Percentiles rank a stretch among this genome's conserved stretches.
phyloP scores from a whole-genome alignment of 139 green algal species.

The Pseudopediastrum boryanum region DNA sequence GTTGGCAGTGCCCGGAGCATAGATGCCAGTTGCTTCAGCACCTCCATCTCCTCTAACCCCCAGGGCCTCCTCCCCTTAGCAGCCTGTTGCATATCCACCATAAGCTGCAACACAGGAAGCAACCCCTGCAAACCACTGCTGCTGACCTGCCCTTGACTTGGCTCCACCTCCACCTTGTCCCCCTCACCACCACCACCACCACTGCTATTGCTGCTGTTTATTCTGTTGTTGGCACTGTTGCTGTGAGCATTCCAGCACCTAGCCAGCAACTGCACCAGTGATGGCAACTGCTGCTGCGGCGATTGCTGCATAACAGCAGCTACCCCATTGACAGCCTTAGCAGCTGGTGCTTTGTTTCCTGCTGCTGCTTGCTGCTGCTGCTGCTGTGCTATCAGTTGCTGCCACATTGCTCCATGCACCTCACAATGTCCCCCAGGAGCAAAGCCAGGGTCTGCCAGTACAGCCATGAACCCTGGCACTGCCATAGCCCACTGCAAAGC shows the following conservation, averaged over 20 bases:
- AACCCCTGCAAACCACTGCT: conserved; percentile 12
- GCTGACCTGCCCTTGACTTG: not conserved
- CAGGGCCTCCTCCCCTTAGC: not conserved
- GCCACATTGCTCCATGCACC: conserved; percentile 47
- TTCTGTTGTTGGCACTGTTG: not conserved
- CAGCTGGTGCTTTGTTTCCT: too few relatives aligned
- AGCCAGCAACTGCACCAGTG: too few relatives aligned
- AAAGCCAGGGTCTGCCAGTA: conserved; percentile 23
- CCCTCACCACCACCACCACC: not conserved
- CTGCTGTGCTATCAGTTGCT: conserved; percentile 30
- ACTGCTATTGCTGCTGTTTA: not conserved
- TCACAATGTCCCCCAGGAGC: conserved; percentile 21
- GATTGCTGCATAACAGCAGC: too few relatives aligned
- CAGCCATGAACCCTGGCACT: conserved; percentile 31
- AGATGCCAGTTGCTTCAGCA: not conserved
- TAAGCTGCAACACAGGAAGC: conserved; percentile 14
- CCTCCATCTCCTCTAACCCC: not conserved
- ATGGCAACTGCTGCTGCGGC: too few relatives aligned
- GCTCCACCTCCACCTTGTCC: not conserved
- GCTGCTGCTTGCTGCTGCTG: not conserved
- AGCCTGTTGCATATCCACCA: conserved; percentile 18
- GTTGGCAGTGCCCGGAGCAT: not conserved
- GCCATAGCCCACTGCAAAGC: conserved; percentile 42
- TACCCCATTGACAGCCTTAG: too few relatives aligned
- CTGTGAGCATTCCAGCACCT: too few relatives aligned